Evolutionary conservation across 2,329 filamentous ascomycete species (phyloP), one percentile per base, ranked within the genome.

Genomic region (Neospermospora avenae): DNA sequence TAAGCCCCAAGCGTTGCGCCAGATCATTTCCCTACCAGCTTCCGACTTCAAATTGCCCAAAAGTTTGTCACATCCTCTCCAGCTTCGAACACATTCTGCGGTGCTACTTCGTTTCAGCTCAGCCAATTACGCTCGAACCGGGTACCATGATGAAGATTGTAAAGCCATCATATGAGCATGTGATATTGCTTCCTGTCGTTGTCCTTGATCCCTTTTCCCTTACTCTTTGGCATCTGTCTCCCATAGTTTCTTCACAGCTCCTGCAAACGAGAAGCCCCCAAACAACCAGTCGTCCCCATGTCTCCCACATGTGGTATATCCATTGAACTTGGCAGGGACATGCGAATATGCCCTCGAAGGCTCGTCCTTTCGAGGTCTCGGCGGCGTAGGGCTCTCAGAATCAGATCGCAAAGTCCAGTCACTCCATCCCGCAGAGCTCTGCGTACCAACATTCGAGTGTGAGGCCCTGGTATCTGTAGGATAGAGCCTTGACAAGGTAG

Each of bases 271-370:
- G 1, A 63, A 64, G 0, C 64, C 64, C 1, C 66, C 61, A 59
- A 69, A 69, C 14, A 69, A 41, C 67, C 67, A 69, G 35, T 68
- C 66, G 57, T 69, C 65, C 25, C 66, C 55, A 60, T 69, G 67
- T 44, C 67, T 58, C 16, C 67, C 67, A 61, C 65, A 69, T 35
- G 64, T 57, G 1, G 66, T 68, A 49, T 69, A 59, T 1, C 60
- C 55, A 58, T 69, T 69, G 14, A 63, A 28, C 49, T 67, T 66
- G 3, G 34, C 16, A 55, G 55, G 34, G 25, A 59, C 56, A 41
- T 59, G 34, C 35, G 59, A 48, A 18, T 59, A 44, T 34, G 58
- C 57, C 28, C 62, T 61, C 20, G 35, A 37, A 39, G 51, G 39
- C 48, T 45, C 28, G 41, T 46, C n/a, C 22, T 25, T 41, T 7